Evolutionary conservation across 75 land plant species (phyloP), one percentile per base, ranked within the genome.

Genomic region (Gnetum montanum): DNA sequence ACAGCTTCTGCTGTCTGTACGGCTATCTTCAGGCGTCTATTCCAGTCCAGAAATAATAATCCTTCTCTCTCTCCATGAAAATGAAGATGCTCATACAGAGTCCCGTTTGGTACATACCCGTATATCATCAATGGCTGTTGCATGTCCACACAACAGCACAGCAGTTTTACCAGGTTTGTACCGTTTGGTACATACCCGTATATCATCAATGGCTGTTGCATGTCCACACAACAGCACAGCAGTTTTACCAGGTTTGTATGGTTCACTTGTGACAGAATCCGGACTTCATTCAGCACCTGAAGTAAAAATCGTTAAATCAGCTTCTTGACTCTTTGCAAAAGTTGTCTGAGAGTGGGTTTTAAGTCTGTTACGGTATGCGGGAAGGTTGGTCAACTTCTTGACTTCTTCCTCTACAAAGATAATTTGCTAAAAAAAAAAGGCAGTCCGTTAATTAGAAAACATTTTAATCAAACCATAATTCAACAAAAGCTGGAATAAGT

Each of bases 151-250:
- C 90, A 86, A 56, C 86, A 86, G 22, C 90, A 86, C 2, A 86
- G 70, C 4, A 86, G 55, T 31, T 68, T 33, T 0, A 86, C 90
- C 7, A 86, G 65, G 54, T 62, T 75, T 13, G 66, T 53, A 2
- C 88, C 88, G 29, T 85, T 85, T 19, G 74, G 57, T 6, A 85
- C 60, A 62, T 57, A 85, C 53, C 77, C 85, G 29, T 84, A 84
- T 11, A 85, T 75, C 62, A 85, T n/a, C 8, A 86, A 52, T 0
- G 86, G 90, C 54, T 75, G 67, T 25, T 73, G 59, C 15, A 61
- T 36, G 46, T 86, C 90, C 6, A 86, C 78, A 46, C 90, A 86
- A 56, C 86, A 86, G 22, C 90, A 86, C 2, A 86, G 70, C 4
- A 86, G 55, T 31, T 68, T 33, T 0, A 86, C 90, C 7, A 86